Evolutionary conservation across 495 filamentous ascomycete genomes (phyloP), one percentile per base, ranked within the genome.

Genomic region (Xylaria castorea): DNA sequence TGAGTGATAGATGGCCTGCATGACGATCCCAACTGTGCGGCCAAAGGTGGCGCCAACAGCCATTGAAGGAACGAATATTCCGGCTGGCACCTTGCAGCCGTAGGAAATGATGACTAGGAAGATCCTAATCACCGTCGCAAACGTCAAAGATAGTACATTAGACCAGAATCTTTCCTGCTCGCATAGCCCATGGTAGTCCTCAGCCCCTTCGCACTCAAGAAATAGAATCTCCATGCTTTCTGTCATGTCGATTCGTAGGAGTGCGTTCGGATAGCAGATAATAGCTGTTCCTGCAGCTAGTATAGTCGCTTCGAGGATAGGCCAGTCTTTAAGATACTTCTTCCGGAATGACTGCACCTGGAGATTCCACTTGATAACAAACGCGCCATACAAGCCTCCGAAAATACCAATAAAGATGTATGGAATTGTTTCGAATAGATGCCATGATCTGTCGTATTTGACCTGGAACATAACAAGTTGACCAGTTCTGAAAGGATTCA

Each of bases 401-500:
- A 98, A 99, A 25, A 97, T 86, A 27, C 96, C 96, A 58, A 99
- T 87, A 57, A 97, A 87, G 65, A 97, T 89, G 79, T 96, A 99
- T 79, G 98, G 98, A 20, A 97, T 83, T 0, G 97, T 85, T 80
- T 99, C 96, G 75, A 99, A 99, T 77, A 97, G 97, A 81, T 99
- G 96, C 96, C 96, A 99, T 4, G 91, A 91, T 25, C 97, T 92
- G 81, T 99, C 97, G 79, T 99, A 99, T 75, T 89, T 89, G 75
- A 99, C 96, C 78, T 97, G 94, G 83, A 99, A 99, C 96, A 99
- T 99, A 87, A 99, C 96, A 50, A 99, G 87, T 76, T 98, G 97
- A n/a, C 96, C 96, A 2, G 96, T 99, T 67, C 96, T 86, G 80
- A 99, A 99, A 42, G 96, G 96, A 76, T 99, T 99, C 92, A 99